Base-by-base conservation (phyloP, 2,329 filamentous ascomycete genomes). In the Dryadomyces quercivorus region DNA sequence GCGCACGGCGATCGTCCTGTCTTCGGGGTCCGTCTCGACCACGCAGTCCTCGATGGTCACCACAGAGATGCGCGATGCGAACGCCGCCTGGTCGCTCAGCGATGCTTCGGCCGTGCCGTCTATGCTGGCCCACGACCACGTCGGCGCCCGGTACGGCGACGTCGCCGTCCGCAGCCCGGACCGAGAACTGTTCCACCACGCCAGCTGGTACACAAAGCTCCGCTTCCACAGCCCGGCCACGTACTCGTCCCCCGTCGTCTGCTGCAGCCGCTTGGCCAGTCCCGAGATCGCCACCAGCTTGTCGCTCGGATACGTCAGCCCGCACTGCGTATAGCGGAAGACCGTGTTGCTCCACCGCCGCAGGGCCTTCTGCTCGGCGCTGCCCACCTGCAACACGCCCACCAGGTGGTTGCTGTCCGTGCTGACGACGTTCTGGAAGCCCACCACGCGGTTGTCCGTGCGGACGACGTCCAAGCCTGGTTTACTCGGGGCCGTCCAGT, bases 211-310 rank as follows among this genome's bases (percentile, higher is more conserved):
- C n/a, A 5, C 42, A 16, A 44, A 16, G n/a, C n/a, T 16, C 10
- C 8, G 2, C n/a, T 16, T 12, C 42, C 42, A 44, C 3, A 18
- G 42, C 2, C 42, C n/a, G 8, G 42, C 42, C 3, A 12, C 7
- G 42, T 44, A 18, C 8, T 44, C 42, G 42, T 44, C 8, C 2
- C 42, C 42, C 7, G n/a, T 9, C 4, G 46, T 20, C 1, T 15
- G n/a, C 22, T 47, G 47, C 6, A 56, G 18, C 4, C 36, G 34
- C 34, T 53, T 47, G 16, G 51, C 51, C 18, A 56, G 26, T 10
- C 45, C 46, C 10, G 51, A 15, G 2, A 56, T 34, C 2, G 55
- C 55, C 7, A 42, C 40, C 2, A 56, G 48, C 36, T 56, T 56
- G 55, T 56, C 55, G 2, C 46, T 50, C 2, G 40, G 47, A 22